Percentiles rank a stretch among this genome's conserved stretches.
Conservation (phyloP, 192 early-diverging fungal species). For the Coemansia asiatica region DNA sequence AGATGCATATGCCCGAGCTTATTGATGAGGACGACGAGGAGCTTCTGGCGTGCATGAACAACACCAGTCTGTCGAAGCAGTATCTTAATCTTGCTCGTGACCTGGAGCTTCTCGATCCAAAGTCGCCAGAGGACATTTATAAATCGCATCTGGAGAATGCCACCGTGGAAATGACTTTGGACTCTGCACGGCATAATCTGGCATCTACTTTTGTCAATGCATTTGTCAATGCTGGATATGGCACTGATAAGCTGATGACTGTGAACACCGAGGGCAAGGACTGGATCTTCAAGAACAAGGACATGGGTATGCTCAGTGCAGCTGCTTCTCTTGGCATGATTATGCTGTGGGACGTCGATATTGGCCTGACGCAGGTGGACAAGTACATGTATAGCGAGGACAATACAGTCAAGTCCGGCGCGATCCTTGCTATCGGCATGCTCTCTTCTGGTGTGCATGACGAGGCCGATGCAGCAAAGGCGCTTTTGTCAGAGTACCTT, state of each 20-base stretch:
- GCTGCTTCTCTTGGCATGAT: slow-evolving; percentile 92
- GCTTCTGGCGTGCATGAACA: slow-evolving; percentile 85
- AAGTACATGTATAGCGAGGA: slow-evolving; percentile 82
- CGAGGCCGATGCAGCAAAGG: slow-evolving; percentile 90
- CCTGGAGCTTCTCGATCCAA: slow-evolving; percentile 92
- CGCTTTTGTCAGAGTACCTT: slow-evolving; percentile 82
- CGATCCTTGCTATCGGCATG: slow-evolving; percentile 90
- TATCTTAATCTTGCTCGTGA: slow-evolving; percentile 88
- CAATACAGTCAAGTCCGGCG: slow-evolving; percentile 91
- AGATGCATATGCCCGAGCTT: slow-evolving; percentile 70
- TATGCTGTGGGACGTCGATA: slow-evolving; percentile 92
- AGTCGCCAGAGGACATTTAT: slow-evolving; percentile 97
- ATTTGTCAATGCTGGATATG: slow-evolving; percentile 97
- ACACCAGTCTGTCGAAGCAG: slow-evolving; percentile 81
- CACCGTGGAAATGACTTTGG: slow-evolving; percentile 68
- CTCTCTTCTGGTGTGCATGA: slow-evolving; percentile 86
- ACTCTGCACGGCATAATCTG: slow-evolving; percentile 94
- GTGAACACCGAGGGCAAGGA: slow-evolving; percentile 66
- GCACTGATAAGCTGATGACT: slow-evolving; percentile 84
- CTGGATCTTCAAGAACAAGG: slow-evolving; percentile 99
- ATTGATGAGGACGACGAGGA: slow-evolving; percentile 80
- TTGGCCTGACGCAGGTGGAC: slow-evolving; percentile 88
- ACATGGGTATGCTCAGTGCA: slow-evolving; percentile 93
- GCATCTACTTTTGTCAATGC: slow-evolving; percentile 98
- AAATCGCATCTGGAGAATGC: slow-evolving; percentile 94